These are phyloP conservation scores for Boletus rubroflammeus DNA, from an alignment of 768 basidiomycete genomes.

Conservation along the genomic window DNA sequence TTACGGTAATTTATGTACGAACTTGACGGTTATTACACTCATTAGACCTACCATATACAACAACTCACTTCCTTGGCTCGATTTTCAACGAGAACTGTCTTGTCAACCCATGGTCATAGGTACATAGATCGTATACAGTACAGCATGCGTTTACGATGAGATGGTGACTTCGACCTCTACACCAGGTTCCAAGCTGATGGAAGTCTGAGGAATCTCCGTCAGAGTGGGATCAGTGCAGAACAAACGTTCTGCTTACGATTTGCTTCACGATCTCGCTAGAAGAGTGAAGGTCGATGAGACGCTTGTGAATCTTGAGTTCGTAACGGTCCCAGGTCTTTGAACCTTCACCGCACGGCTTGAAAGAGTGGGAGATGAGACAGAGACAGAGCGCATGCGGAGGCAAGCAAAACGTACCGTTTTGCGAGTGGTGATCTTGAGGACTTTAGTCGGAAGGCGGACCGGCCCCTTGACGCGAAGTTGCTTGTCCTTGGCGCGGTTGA, in stretches of 20 bases:
- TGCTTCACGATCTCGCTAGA: slow-evolving; percentile 99
- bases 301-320: slow-evolving; percentile 99
- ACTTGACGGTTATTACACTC: slow-evolving; percentile 6
- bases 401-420: slow-evolving; percentile 71
- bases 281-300: slow-evolving; percentile 97
- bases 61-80: not conserved
- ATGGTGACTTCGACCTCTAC: slow-evolving; percentile 99
- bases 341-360: slow-evolving; percentile 99
- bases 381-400: not conserved
- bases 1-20: slow-evolving; percentile 17
- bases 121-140: slow-evolving; percentile 4
- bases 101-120: slow-evolving; percentile 2
- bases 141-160: slow-evolving; percentile 49
- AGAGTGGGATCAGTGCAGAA: slow-evolving; percentile 1
- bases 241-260: slow-evolving; percentile 67
- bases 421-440: slow-evolving; percentile 97
- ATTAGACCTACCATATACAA: slow-evolving; percentile 9
- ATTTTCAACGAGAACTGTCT: not conserved
- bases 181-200: slow-evolving; percentile 97
- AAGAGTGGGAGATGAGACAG: not conserved
- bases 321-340: slow-evolving; percentile 99
- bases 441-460: slow-evolving; percentile 97
- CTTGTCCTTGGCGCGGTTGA: slow-evolving; percentile 99
- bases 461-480: slow-evolving; percentile 99
- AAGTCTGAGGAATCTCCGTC: slow-evolving; percentile 57